phyloP scores from a whole-genome alignment of 257 asterid species.

The Apocynum venetum region DNA sequence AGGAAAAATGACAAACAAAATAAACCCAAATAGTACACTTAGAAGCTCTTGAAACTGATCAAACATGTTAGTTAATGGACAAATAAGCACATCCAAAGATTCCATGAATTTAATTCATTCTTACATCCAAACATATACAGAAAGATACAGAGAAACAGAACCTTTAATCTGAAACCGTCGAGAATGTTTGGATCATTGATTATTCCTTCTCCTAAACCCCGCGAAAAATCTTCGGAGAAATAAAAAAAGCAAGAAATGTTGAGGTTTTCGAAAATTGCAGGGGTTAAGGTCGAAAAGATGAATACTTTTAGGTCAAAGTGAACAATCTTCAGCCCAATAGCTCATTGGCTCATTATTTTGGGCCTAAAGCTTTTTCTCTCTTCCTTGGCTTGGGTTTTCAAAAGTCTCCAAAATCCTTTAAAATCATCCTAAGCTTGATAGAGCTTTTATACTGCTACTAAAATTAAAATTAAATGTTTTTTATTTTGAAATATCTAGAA shows the following conservation, averaged over 20 bases:
- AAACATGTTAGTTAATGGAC: background rate
- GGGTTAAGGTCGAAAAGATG: background rate
- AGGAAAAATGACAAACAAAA: background rate
- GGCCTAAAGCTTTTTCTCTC: too few species aligned
- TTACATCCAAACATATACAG: background rate
- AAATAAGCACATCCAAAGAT: background rate
- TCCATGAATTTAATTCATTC: background rate
- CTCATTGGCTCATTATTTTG: too few species aligned
- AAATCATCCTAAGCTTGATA: too few species aligned
- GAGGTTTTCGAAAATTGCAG: background rate
- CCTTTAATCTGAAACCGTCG: background rate
- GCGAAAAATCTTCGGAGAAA: background rate
- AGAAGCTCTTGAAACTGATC: conserved; percentile 1
- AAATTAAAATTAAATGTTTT: too few species aligned
- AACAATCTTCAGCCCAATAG: too few species aligned
- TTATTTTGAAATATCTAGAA: too few species aligned
- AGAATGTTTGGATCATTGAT: background rate
- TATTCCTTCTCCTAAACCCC: background rate
- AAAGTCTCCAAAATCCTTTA: too few species aligned
- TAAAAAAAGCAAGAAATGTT: background rate
- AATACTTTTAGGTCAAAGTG: too few species aligned
- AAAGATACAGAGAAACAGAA: background rate
- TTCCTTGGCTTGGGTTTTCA: too few species aligned
- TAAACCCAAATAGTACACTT: background rate
- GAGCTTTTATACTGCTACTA: too few species aligned